A percentile compares a stretch with the other conserved stretches of the same genome.
Conservation (phyloP, 2,329 filamentous ascomycete species). For the Onygenales sp. region DNA sequence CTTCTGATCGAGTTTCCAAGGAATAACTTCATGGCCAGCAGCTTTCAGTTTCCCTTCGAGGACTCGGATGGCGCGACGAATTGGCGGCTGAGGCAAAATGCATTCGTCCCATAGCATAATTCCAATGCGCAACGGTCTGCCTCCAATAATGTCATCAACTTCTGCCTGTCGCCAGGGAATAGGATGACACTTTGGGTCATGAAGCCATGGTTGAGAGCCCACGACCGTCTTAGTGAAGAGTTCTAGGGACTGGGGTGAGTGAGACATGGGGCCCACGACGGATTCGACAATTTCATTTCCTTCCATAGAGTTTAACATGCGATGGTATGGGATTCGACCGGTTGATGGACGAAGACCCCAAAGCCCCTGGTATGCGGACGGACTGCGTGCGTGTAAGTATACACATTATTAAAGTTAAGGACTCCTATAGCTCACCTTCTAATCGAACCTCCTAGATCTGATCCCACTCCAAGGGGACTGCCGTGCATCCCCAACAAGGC, state of each 20-base stretch:
- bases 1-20: slow-evolving; percentile 15
- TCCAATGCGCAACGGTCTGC: slow-evolving; percentile 49
- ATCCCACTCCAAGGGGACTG: slow-evolving; percentile 52
- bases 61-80: slow-evolving; percentile 44
- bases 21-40: slow-evolving; percentile 13
- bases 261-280: slow-evolving; percentile 20
- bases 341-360: slow-evolving; percentile 31
- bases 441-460: slow-evolving; percentile 47
- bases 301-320: slow-evolving; percentile 16
- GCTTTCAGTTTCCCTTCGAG: slow-evolving; percentile 46
- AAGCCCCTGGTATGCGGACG: slow-evolving; percentile 31
- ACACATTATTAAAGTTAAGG: background rate
- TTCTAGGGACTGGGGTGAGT: slow-evolving; percentile 13
- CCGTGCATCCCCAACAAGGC: slow-evolving; percentile 52
- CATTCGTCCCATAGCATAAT: slow-evolving; percentile 48
- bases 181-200: slow-evolving; percentile 26
- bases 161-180: slow-evolving; percentile 25
- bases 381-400: slow-evolving; percentile 13
- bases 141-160: slow-evolving; percentile 8
- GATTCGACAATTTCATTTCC: slow-evolving; percentile 15
- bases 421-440: slow-evolving; percentile 13
- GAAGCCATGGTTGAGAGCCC: slow-evolving; percentile 24
- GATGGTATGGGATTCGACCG: slow-evolving; percentile 25
- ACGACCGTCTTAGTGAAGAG: slow-evolving; percentile 24
- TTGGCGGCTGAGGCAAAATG: slow-evolving; percentile 52